Conservation (phyloP, 805 yeast genomes). For the Monosporozyma unispora region DNA sequence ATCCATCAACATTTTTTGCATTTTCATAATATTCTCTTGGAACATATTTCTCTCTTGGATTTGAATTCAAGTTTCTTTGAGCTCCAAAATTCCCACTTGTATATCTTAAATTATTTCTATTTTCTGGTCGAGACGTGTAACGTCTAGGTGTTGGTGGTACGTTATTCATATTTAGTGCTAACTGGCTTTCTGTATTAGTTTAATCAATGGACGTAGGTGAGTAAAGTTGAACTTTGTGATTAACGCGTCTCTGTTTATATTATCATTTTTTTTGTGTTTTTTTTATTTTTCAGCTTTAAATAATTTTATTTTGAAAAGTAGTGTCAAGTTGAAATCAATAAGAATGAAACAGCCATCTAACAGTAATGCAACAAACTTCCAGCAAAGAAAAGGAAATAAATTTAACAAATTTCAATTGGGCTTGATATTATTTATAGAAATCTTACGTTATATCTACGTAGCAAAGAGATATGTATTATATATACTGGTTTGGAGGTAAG, state of each 20-base stretch:
- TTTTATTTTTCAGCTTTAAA: background rate
- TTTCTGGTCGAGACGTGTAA: constrained; percentile 9
- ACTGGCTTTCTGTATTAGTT: background rate
- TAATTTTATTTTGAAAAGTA: background rate
- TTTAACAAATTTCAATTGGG: too few relatives aligned
- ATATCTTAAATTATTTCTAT: background rate
- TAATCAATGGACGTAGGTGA: too few relatives aligned
- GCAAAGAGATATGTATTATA: too few relatives aligned
- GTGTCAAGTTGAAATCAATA: background rate
- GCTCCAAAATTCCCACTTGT: background rate
- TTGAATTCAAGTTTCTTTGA: background rate
- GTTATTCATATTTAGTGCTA: constrained; percentile 5
- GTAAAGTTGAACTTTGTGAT: too few relatives aligned
- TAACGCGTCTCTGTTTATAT: background rate
- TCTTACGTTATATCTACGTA: too few relatives aligned
- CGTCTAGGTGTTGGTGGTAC: constrained; percentile 28
- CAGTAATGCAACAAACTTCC: background rate
- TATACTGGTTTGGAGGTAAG: background rate
- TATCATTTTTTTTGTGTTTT: background rate
- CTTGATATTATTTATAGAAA: too few relatives aligned
- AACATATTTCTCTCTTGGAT: constrained; percentile 16
- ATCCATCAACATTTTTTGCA: constrained; percentile 32
- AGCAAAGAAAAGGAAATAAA: too few relatives aligned
- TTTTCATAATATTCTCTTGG: constrained; percentile 31
- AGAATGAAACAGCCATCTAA: background rate